Evolutionary conservation across 345 rosid species (phyloP).

Genomic region (Lagerstroemia speciosa): DNA sequence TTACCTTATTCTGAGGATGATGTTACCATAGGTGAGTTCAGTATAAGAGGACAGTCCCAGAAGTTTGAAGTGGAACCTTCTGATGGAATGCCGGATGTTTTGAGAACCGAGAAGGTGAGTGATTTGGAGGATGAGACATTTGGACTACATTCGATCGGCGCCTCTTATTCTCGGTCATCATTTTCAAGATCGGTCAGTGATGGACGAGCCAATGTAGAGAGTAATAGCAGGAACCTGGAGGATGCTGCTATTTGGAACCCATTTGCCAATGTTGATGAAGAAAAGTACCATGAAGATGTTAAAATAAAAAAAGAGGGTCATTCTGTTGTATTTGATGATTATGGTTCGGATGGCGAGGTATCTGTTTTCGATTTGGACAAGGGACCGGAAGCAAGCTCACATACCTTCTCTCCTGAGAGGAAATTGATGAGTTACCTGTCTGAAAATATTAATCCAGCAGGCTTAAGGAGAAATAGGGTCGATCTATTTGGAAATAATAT

Average conservation of each 20-base stretch:
- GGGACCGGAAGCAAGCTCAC: constrained; percentile 21
- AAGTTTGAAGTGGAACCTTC: constrained; percentile 22
- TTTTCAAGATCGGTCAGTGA: constrained; percentile 26
- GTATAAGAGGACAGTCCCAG: constrained; percentile 29
- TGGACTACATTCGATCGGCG: constrained; percentile 9
- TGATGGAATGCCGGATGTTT: constrained; percentile 6
- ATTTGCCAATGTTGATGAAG: constrained; percentile 29
- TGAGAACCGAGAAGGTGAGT: neutral
- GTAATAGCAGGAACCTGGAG: constrained; percentile 7
- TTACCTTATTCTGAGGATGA: constrained; percentile 25
- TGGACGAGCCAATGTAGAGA: constrained; percentile 24
- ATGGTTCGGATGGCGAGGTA: constrained; percentile 44
- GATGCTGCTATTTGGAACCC: constrained; percentile 29
- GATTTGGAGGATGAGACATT: constrained; percentile 1
- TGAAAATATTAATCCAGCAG: constrained; percentile 27
- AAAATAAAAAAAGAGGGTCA: constrained; percentile 27
- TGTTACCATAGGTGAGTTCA: constrained; percentile 20
- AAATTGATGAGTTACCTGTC: constrained; percentile 23
- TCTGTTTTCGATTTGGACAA: constrained; percentile 32
- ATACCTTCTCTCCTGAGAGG: constrained; percentile 28
- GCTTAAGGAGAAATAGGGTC: constrained; percentile 13
- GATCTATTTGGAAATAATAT: constrained; percentile 16
- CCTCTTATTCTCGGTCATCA: constrained; percentile 34
- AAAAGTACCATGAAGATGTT: constrained; percentile 25
- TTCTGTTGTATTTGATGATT: constrained; percentile 53